Percentiles rank a stretch among this genome's conserved stretches.
Conservation (phyloP, 129 eudicot genomes). For the Logfia minima region DNA sequence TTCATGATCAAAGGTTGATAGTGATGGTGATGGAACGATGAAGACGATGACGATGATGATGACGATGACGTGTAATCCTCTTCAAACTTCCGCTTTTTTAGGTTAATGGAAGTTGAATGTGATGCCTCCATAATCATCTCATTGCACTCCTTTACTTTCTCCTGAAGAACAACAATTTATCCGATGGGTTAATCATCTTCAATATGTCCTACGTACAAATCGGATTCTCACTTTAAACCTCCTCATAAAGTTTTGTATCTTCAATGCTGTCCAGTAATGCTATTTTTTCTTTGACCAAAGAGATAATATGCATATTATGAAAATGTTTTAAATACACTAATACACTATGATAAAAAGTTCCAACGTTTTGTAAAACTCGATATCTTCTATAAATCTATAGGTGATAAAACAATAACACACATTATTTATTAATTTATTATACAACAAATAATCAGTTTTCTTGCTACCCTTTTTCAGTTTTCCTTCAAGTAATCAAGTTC, state of each 20-base stretch:
- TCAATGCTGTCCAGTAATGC: constrained; percentile 10
- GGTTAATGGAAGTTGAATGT: constrained; percentile 21
- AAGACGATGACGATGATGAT: not conserved
- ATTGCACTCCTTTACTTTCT: constrained; percentile 58
- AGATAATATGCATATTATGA: not conserved
- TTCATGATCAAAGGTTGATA: constrained; percentile 25
- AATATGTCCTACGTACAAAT: not conserved
- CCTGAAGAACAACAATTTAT: constrained; percentile 35
- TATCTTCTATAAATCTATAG: no score
- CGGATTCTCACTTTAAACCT: not conserved
- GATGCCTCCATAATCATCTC: constrained; percentile 28
- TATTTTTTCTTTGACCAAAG: not conserved
- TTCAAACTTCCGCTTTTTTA: constrained; percentile 45
- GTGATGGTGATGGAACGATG: constrained; percentile 13
- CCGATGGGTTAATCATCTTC: constrained; percentile 5
- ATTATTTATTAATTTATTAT: no score
- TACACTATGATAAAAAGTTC: not conserved
- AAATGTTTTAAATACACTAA: not conserved
- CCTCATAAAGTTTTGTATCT: constrained; percentile 4
- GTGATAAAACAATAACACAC: no score
- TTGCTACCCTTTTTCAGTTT: not conserved
- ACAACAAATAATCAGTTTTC: not conserved
- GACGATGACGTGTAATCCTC: constrained; percentile 22
- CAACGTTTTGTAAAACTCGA: no score
- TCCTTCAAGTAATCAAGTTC: not conserved